phyloP scores from a whole-genome alignment of 805 yeast genomes.

The Ogataea nitratoaversa region DNA sequence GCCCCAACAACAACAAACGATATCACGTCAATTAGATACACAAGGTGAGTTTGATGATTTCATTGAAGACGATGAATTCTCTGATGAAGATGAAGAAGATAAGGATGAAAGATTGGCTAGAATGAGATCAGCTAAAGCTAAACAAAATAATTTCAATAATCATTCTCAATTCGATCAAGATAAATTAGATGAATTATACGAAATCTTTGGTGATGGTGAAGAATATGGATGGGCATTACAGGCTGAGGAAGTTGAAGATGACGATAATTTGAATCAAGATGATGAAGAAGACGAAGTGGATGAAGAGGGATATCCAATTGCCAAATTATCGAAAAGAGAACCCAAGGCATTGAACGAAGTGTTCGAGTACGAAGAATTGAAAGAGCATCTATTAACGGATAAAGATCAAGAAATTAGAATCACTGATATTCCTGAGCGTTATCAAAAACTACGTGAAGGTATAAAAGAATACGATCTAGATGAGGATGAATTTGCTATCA shows the following conservation, averaged over 20 bases:
- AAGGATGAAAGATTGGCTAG: slow-evolving; percentile 39
- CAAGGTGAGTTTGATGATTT: slow-evolving; percentile 92
- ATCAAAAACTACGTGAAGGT: slow-evolving; percentile 67
- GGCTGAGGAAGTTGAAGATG: slow-evolving; percentile 69
- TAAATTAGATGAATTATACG: slow-evolving; percentile 86
- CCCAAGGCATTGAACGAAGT: slow-evolving; percentile 75
- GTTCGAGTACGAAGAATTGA: slow-evolving; percentile 90
- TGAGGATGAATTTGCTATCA: slow-evolving; percentile 63
- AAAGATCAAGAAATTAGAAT: slow-evolving; percentile 85
- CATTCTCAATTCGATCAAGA: slow-evolving; percentile 71
- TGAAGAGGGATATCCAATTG: slow-evolving; percentile 29
- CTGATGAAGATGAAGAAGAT: slow-evolving; percentile 75
- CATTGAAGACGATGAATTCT: slow-evolving; percentile 94
- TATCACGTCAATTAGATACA: slow-evolving; percentile 25
- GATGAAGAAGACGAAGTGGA: slow-evolving; percentile 36
- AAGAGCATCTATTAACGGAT: slow-evolving; percentile 86
- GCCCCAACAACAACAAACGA: slow-evolving; percentile 19
- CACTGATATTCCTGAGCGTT: slow-evolving; percentile 89
- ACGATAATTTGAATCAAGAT: slow-evolving; percentile 48
- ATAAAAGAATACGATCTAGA: slow-evolving; percentile 65
- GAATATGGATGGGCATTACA: slow-evolving; percentile 98
- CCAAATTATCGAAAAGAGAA: slow-evolving; percentile 26
- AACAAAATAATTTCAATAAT: slow-evolving; percentile 27
- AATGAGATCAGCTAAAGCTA: slow-evolving; percentile 31
- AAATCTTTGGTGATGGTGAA: slow-evolving; percentile 94